Base-by-base conservation (phyloP, 2,329 filamentous ascomycete genomes). In the Microdochium trichocladiopsis region DNA sequence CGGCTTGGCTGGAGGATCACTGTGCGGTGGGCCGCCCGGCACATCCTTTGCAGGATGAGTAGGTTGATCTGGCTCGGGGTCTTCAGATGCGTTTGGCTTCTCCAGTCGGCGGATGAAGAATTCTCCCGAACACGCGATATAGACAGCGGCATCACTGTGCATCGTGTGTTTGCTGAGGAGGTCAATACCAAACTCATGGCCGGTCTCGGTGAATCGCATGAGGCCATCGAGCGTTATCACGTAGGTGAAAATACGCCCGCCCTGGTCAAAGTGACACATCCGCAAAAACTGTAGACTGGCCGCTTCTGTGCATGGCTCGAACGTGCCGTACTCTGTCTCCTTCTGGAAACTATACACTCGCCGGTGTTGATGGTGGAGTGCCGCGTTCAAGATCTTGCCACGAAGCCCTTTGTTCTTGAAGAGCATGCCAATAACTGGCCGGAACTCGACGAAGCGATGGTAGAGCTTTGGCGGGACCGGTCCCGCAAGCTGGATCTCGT, bases 101-200 rank as follows among this genome's bases (percentile, higher is more conserved):
- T 77, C 68, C 24, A 89, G 75, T 2, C 87, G 80, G 14, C 90
- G 82, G 56, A 97, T 79, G 66, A 96, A 94, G 69, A 97, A 97
- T 65, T 97, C 93, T 43, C 93, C 93, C 1, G 88, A 90, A 65
- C 86, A 96, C 22, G 92, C 93, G 57, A 96, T 90, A 66, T 96
- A 96, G 2, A 89, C 87, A 33, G 85, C 88, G 1, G 96, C 92
- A 67, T 96, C 86, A 58, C 89, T 93, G 72, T 97, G 93, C 90
- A 97, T 96, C 41, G 90, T 95, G 69, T 97, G 93, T 67, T 97
- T 97, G 68, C 86, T 91, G 61, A 97, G 72, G 67, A 96, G 76
- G 70, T 96, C 93, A 61, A 97, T 90, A 50, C 92, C 90, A 54
- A 96, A 96, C 62, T 96, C 92, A 61, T 94, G 94, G 25, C 93